phyloP scores from a whole-genome alignment of 208 protist genomes.

The Leishmania braziliensis region DNA sequence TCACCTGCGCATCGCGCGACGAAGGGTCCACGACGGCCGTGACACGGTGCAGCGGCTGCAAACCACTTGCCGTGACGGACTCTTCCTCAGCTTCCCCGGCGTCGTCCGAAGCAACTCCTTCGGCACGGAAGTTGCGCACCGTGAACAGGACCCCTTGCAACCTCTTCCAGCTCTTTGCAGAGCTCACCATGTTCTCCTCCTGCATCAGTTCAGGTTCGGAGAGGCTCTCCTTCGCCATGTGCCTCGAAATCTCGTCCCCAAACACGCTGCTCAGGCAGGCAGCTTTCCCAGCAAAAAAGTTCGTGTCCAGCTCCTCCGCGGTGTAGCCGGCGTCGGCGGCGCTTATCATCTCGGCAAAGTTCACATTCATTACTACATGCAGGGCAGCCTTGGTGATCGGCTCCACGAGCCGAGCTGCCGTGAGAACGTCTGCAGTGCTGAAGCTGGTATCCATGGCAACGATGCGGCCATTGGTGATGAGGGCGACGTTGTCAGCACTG shows the following conservation, averaged over 20 bases:
- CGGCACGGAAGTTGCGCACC: constrained; percentile 11
- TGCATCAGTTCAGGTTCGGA: background rate
- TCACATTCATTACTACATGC: constrained; percentile 31
- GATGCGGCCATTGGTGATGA: constrained; percentile 58
- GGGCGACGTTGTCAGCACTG: background rate
- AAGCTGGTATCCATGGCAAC: constrained; percentile 44
- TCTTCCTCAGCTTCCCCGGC: background rate
- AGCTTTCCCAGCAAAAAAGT: constrained; percentile 48
- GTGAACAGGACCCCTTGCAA: constrained; percentile 15
- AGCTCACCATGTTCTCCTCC: constrained; percentile 12
- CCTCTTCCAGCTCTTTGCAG: constrained; percentile 9
- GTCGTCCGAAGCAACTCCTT: background rate
- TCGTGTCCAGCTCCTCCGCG: constrained; percentile 34
- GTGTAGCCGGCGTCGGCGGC: constrained; percentile 19
- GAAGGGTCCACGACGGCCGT: constrained; percentile 91
- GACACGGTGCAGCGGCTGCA: constrained; percentile 37
- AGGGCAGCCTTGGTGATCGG: constrained; percentile 28
- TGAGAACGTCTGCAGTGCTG: constrained; percentile 38
- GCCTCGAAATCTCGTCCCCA: background rate
- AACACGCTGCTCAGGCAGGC: constrained; percentile 37
- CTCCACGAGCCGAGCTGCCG: constrained; percentile 18
- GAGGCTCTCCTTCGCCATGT: background rate
- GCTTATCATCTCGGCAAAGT: constrained; percentile 39
- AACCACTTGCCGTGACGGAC: background rate
- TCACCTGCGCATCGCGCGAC: constrained; percentile 74